Percentiles rank a stretch among this genome's conserved stretches.
phyloP scores from a whole-genome alignment of 257 asterid genomes.

The Rauvolfia tetraphylla region DNA sequence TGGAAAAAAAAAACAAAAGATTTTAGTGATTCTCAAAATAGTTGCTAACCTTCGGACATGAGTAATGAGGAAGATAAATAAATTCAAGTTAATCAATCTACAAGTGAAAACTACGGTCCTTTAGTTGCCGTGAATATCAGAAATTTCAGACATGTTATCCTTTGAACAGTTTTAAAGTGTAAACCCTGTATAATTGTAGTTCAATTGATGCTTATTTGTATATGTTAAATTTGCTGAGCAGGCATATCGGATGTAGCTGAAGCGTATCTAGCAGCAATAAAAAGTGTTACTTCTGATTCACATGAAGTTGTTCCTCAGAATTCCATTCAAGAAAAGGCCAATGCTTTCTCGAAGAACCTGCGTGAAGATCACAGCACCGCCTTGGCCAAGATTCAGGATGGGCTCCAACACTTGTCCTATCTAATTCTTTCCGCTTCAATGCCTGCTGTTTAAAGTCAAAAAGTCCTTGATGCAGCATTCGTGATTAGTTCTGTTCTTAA shows the following conservation, averaged over 20 bases:
- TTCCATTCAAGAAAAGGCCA: constrained; percentile 63
- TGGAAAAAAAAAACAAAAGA: background rate
- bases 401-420: constrained; percentile 65
- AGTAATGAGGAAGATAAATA: background rate
- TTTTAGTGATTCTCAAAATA: background rate
- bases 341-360: constrained; percentile 52
- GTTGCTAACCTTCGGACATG: background rate
- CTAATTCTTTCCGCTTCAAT: constrained; percentile 69
- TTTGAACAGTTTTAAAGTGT: background rate
- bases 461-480: background rate
- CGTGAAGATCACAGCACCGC: constrained; percentile 65
- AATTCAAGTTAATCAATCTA: background rate
- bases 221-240: constrained; percentile 26
- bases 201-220: background rate
- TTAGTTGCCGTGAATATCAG: background rate
- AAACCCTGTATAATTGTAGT: background rate
- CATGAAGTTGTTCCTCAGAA: constrained; percentile 39
- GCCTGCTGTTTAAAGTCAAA: constrained; percentile 49
- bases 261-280: constrained; percentile 64
- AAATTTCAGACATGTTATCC: background rate
- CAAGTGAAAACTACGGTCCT: background rate
- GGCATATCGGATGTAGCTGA: constrained; percentile 92
- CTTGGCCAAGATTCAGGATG: constrained; percentile 74
- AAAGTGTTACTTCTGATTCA: constrained; percentile 45
- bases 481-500: constrained; percentile 4